Evolutionary conservation across 2,329 filamentous ascomycete genomes (phyloP).

Genomic region (Fusarium cyanostomum): DNA sequence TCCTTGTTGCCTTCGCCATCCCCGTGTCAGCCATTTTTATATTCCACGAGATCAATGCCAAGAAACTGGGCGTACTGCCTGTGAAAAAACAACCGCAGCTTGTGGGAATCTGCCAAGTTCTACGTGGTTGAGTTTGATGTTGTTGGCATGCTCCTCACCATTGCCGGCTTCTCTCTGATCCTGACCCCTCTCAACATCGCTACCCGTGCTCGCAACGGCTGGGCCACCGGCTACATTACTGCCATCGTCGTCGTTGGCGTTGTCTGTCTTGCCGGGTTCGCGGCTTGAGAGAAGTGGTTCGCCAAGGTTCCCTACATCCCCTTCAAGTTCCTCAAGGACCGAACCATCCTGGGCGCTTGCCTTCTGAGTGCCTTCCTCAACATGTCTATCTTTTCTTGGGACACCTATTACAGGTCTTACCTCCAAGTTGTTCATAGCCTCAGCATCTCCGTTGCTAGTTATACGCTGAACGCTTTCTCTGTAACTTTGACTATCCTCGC

Average conservation of each 20-base stretch:
- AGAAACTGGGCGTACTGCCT: constrained; percentile 56
- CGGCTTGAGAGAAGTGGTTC: constrained; percentile 65
- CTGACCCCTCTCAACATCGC: constrained; percentile 70
- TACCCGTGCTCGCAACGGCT: constrained; percentile 52
- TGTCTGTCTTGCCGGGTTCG: constrained; percentile 59
- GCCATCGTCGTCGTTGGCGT: constrained; percentile 66
- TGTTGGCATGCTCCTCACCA: constrained; percentile 62
- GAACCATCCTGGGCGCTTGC: constrained; percentile 60
- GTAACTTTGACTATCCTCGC: constrained; percentile 59
- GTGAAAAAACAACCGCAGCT: constrained; percentile 53
- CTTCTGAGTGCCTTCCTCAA: constrained; percentile 51
- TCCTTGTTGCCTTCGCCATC: constrained; percentile 66
- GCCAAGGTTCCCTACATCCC: constrained; percentile 57
- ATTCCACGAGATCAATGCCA: constrained; percentile 65
- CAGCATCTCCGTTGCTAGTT: constrained; percentile 57
- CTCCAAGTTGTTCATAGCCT: constrained; percentile 61
- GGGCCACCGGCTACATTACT: constrained; percentile 61
- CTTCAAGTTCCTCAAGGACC: constrained; percentile 58
- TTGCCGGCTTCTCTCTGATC: constrained; percentile 61
- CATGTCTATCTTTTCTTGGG: constrained; percentile 52
- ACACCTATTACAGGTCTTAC: constrained; percentile 60
- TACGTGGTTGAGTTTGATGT: constrained; percentile 47
- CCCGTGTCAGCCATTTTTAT: constrained; percentile 67
- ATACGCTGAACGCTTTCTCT: constrained; percentile 58
- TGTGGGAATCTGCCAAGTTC: constrained; percentile 53